Base-by-base conservation (phyloP, 225 moss, liverwort and hornwort species). In the Pseudoscleropodium purum region DNA sequence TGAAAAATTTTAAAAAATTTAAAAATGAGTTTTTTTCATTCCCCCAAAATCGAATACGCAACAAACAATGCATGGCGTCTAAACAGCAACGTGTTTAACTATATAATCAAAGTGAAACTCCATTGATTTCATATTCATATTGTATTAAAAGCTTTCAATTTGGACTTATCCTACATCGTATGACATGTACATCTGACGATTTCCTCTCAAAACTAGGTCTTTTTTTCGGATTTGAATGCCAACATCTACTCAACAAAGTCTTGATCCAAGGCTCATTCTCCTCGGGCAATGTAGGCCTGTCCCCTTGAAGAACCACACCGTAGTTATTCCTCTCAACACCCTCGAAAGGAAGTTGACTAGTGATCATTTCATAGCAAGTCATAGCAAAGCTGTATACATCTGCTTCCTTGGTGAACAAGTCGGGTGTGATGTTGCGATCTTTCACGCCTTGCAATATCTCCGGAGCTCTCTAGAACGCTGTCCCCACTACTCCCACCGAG, bases 291-390 rank as follows among this genome's bases (percentile, higher is more conserved):
- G 6, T 17, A 24, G 60, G 79, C 21, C 79, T 79, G 6, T 12
- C 23, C 13, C 84, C 89, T 61, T 3, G 0, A 80, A 90, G 30
- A 56, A 68, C 67, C 21, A 84, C 43, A 41, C 76, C 34, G 11
- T 60, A 90, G 31, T 87, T 7, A 1, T 8, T 61, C 2, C 0
- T 12, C 5, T 7, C 2, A 0, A 90, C 29, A 37, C 19, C 66
- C 26, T 87, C 59, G 33, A 83, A 90, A 68, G 83, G 83, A 77
- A 90, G 7, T 14, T 0, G 1, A 34, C 90, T 15, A 5, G 15
- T 90, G 43, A 90, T 59, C 47, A 90, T 77, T 47, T 90, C 77
- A 52, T 83, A 87, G 18, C 60, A 90, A 31, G 76, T 90, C 90
- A 87, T 90, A 16, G 54, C 87, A 39, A 34, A 87, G 24, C 60